A percentile compares a stretch with the other conserved stretches of the same genome.
These are phyloP conservation scores for Blastomyces percursus DNA, from an alignment of 2,329 filamentous ascomycete genomes.

Conservation along the genomic window DNA sequence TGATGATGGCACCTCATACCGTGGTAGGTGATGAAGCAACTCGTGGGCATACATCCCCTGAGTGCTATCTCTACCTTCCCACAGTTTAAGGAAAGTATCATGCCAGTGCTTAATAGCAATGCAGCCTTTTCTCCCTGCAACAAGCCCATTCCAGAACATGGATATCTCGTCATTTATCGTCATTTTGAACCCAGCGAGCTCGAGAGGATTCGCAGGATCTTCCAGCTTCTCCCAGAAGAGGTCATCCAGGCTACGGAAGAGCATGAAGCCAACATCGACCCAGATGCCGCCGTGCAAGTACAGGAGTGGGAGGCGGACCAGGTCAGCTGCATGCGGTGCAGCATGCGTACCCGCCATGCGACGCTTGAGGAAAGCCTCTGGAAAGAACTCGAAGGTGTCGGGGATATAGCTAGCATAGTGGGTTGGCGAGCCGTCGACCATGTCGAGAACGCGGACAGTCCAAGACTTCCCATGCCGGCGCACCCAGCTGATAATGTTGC, in stretches of 20 bases:
- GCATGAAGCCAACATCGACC: conserved; percentile 33
- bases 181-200: conserved; percentile 22
- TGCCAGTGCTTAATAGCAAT: conserved; percentile 7
- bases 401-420: conserved; percentile 30
- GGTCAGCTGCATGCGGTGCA: conserved; percentile 39
- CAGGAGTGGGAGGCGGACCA: conserved; percentile 37
- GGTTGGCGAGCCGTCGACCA: conserved; percentile 27
- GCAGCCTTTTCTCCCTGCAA: conserved; percentile 6
- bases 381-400: conserved; percentile 23
- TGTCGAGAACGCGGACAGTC: conserved; percentile 35
- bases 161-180: conserved; percentile 3
- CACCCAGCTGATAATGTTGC: background rate
- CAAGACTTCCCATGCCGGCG: background rate
- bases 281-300: conserved; percentile 32
- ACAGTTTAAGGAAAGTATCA: conserved; percentile 5
- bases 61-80: conserved; percentile 1
- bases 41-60: background rate
- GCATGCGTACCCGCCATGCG: conserved; percentile 37
- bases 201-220: conserved; percentile 28
- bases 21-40: conserved; percentile 7
- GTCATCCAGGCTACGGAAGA: conserved; percentile 29
- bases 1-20: conserved; percentile 1
- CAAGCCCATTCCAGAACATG: conserved; percentile 2
- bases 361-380: conserved; percentile 33
- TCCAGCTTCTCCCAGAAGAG: conserved; percentile 32